phyloP scores from a whole-genome alignment of 306 rosid genomes.

The Cucumis cinereus region DNA sequence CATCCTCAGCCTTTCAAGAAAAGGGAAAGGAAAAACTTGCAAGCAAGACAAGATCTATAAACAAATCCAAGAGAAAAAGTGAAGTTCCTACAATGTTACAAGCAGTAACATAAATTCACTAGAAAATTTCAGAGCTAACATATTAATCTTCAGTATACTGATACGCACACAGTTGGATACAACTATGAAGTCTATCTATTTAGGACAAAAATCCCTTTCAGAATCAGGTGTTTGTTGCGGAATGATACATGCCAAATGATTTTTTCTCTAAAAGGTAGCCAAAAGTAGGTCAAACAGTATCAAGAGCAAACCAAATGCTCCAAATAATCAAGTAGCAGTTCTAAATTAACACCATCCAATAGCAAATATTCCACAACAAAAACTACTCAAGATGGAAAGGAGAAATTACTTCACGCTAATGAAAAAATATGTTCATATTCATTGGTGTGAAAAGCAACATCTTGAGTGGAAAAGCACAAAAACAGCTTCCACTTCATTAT shows the following conservation, averaged over 20 bases:
- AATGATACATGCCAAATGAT: slow-evolving; percentile 1
- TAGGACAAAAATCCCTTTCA: background rate
- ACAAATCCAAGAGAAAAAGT: background rate
- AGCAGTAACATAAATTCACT: background rate
- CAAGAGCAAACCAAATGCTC: background rate
- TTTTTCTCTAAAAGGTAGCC: background rate
- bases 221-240: background rate
- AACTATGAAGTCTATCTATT: background rate
- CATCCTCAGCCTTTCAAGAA: background rate
- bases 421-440: background rate
- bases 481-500: background rate
- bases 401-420: background rate
- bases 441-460: background rate
- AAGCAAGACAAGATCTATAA: background rate
- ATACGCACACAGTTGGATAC: background rate
- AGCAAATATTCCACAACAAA: background rate
- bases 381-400: background rate
- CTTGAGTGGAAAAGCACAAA: background rate
- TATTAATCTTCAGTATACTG: background rate
- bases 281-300: background rate
- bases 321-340: background rate
- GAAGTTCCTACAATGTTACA: background rate
- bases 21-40: background rate
- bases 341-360: background rate
- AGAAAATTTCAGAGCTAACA: background rate